Evolutionary conservation across 139 green algal genomes (phyloP).

Genomic region (Raphidocelis subcapitata): DNA sequence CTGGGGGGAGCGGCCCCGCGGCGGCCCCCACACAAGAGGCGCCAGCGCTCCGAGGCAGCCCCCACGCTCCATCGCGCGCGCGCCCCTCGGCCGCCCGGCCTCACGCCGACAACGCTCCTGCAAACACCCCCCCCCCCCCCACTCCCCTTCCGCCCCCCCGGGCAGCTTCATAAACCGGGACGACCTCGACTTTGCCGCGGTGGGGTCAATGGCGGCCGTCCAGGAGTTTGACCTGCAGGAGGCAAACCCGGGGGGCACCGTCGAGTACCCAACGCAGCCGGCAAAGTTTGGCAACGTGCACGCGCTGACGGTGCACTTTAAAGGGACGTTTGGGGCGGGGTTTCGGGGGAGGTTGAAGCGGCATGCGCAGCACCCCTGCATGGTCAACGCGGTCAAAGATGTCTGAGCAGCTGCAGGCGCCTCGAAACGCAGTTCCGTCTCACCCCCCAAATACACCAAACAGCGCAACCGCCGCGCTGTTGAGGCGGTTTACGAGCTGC

Average conservation of each 20-base stretch:
- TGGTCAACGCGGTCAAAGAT: too few species aligned
- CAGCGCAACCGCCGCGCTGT: conserved; percentile 73
- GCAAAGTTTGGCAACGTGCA: conserved; percentile 86
- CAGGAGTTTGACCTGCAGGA: conserved; percentile 86
- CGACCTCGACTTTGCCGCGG: conserved; percentile 80
- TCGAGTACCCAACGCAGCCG: conserved; percentile 62
- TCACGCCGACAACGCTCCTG: too few species aligned
- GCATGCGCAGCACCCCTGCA: too few species aligned
- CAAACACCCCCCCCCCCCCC: neutral
- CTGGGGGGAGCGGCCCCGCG: too few species aligned
- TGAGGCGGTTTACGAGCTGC: conserved; percentile 82
- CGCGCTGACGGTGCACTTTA: conserved; percentile 76
- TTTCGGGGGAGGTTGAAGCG: too few species aligned
- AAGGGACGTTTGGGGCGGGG: conserved; percentile 59
- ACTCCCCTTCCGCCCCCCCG: too few species aligned
- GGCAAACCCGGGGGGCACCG: conserved; percentile 33
- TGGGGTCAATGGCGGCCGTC: conserved; percentile 49
- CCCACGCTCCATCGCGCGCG: neutral
- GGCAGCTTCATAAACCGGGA: conserved; percentile 77
- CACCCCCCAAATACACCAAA: too few species aligned
- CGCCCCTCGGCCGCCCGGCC: too few species aligned
- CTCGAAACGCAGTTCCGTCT: too few species aligned
- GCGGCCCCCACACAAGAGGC: too few species aligned
- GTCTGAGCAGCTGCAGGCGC: too few species aligned
- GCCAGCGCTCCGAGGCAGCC: neutral